Percentiles rank a stretch among this genome's conserved stretches.
Evolutionary conservation across 129 eudicot species (phyloP).

Genomic region (Tagetes patula): DNA sequence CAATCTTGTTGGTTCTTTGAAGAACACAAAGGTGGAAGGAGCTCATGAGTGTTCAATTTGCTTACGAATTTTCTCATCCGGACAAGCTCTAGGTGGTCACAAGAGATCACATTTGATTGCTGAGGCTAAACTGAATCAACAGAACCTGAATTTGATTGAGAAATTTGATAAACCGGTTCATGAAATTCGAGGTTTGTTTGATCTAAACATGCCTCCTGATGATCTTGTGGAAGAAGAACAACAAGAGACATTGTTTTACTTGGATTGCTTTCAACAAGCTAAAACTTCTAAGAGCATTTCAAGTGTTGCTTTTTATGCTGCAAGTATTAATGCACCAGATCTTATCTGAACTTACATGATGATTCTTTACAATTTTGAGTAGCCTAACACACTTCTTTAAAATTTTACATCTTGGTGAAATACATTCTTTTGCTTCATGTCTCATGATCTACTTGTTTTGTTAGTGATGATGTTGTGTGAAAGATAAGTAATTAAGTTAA

Average conservation of each 20-base stretch:
- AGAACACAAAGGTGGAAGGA: conserved; percentile 34
- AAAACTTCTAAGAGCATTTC: background rate
- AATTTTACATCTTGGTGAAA: conserved; percentile 14
- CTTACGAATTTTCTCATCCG: conserved; percentile 73
- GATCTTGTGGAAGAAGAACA: conserved; percentile 49
- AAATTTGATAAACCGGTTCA: conserved; percentile 36
- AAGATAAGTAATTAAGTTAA: no score
- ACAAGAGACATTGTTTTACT: conserved; percentile 36
- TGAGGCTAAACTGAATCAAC: conserved; percentile 55
- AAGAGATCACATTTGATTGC: conserved; percentile 78
- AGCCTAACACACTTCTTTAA: conserved; percentile 23
- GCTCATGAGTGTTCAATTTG: conserved; percentile 82
- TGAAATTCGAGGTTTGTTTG: conserved; percentile 65
- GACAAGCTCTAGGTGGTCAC: conserved; percentile 97
- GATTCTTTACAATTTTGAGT: conserved; percentile 46
- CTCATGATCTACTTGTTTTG: background rate
- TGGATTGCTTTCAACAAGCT: conserved; percentile 47
- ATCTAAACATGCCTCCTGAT: conserved; percentile 75
- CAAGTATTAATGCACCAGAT: conserved; percentile 16
- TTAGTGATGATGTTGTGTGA: no score
- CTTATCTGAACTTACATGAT: conserved; percentile 45
- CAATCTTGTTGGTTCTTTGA: conserved; percentile 31
- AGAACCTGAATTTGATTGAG: conserved; percentile 14
- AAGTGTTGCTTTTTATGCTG: background rate
- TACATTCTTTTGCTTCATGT: conserved; percentile 20